Percentiles rank a stretch among this genome's conserved stretches.
Evolutionary conservation across 2,329 filamentous ascomycete species (phyloP).

Genomic region (Aspergillus phoenicis): DNA sequence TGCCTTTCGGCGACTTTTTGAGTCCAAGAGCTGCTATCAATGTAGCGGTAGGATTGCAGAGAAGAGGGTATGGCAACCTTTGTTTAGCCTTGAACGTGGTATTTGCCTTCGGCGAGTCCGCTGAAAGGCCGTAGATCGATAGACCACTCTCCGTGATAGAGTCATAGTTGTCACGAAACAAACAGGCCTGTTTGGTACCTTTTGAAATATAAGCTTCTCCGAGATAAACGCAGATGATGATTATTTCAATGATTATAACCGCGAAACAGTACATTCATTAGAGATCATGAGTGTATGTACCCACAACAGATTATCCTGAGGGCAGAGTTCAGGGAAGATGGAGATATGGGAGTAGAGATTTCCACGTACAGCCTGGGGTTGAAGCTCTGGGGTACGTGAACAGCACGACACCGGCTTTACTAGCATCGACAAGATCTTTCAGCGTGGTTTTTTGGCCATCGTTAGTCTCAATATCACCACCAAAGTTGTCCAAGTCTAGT

Average conservation of each 20-base stretch:
- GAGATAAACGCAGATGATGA: neutral
- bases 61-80: constrained; percentile 80
- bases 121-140: constrained; percentile 85
- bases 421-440: constrained; percentile 77
- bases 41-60: constrained; percentile 75
- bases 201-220: constrained; percentile 16
- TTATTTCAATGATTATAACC: neutral
- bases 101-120: constrained; percentile 87
- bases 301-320: neutral
- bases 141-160: constrained; percentile 77
- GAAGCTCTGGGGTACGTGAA: constrained; percentile 97
- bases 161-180: constrained; percentile 85
- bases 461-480: constrained; percentile 77
- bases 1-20: constrained; percentile 80
- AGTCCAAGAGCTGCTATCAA: constrained; percentile 87
- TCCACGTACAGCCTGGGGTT: constrained; percentile 85
- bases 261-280: neutral
- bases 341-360: neutral
- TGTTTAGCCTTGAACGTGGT: constrained; percentile 91
- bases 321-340: neutral
- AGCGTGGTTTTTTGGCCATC: constrained; percentile 80
- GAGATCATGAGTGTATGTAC: neutral
- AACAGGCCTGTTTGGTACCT: constrained; percentile 92
- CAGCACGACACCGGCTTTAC: constrained; percentile 81
- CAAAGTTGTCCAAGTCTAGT: constrained; percentile 58